These are phyloP conservation scores for Westerdykella ornata DNA, from an alignment of 2,329 filamentous ascomycete genomes.

Conservation along the genomic window DNA sequence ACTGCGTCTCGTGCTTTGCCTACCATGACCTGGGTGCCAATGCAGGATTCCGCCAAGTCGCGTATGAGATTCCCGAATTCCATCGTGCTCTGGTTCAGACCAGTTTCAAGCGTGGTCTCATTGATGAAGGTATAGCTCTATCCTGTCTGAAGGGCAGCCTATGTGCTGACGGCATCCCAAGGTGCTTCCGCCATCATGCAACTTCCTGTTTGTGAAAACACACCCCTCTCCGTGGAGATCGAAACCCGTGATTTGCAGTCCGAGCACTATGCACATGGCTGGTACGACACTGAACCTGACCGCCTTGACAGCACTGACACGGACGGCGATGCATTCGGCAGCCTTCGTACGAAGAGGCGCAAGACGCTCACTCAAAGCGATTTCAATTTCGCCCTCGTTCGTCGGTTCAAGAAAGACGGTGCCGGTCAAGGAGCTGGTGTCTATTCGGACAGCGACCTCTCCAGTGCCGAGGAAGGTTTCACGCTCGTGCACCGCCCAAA, in stretches of 20 bases:
- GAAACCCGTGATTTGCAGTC: conserved; percentile 7
- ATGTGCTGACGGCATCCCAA: conserved; percentile 5
- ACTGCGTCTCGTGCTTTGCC: conserved; percentile 38
- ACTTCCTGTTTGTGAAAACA: conserved; percentile 5
- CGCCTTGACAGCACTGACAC: too few species aligned
- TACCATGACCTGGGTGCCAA: conserved; percentile 34
- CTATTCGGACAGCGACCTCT: conserved; percentile 5
- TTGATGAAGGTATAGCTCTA: conserved; percentile 36
- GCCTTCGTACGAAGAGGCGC: too few species aligned
- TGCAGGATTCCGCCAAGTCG: conserved; percentile 33
- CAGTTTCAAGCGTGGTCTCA: conserved; percentile 34
- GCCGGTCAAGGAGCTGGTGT: too few species aligned
- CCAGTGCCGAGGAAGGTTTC: conserved; percentile 21
- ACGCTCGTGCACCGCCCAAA: conserved; percentile 17
- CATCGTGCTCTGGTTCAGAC: conserved; percentile 38
- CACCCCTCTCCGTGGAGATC: conserved; percentile 1
- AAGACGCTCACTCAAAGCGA: too few species aligned
- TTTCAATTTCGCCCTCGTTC: too few species aligned
- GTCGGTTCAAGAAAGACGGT: too few species aligned
- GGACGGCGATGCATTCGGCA: too few species aligned
- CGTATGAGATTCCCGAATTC: conserved; percentile 35
- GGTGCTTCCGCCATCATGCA: conserved; percentile 13
- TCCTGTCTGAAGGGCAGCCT: not conserved
- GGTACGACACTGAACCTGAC: not conserved
- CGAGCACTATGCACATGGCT: not conserved